Base-by-base conservation (phyloP, 176 grass and related monocot genomes). In the Aegilops speltoides region DNA sequence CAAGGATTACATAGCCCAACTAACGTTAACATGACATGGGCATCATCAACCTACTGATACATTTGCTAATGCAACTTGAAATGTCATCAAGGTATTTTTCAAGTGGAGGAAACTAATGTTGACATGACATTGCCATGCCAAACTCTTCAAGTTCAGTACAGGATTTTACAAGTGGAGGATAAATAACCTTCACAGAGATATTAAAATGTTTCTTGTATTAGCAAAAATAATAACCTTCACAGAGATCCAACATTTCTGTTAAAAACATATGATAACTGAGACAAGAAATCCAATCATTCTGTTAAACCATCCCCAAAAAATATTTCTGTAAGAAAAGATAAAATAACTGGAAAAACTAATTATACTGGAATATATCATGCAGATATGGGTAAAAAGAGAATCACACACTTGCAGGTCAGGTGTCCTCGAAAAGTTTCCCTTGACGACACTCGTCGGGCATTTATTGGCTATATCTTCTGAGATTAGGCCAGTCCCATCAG, bases 401-500 rank as follows among this genome's bases (percentile, higher is more conserved):
- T 17, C 52, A 62, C 34, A 37, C 77, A 54, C 68, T 70, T 70
- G 68, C 19, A 70, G 32, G 41, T 74, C 92, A 79, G 72, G n/a
- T 67, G 81, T 32, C 28, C 81, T 84, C 20, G 45, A 76, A 50
- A 46, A 59, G 6, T 79, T 86, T 64, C 90, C 92, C 80, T 84
- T 89, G 14, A 67, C 86, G 29, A 94, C 40, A 88, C 59, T 80
- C 32, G 12, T 48, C 2, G 90, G 90, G 84, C 92, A 97, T 34
- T 91, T 90, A 19, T 52, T 32, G 79, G 92, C 92, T 25, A 97
- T 78, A 78, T 97, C 90, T 82, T 86, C 82, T 17, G 95, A 97
- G 74, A 97, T 89, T 50, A 90, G 83, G 32, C 95, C 95, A 81
- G 90, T 97, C 76, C 95, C 92, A 89, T 97, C 92, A 50, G 92